phyloP scores from a whole-genome alignment of 257 asterid genomes.

The Echites panduratus region DNA sequence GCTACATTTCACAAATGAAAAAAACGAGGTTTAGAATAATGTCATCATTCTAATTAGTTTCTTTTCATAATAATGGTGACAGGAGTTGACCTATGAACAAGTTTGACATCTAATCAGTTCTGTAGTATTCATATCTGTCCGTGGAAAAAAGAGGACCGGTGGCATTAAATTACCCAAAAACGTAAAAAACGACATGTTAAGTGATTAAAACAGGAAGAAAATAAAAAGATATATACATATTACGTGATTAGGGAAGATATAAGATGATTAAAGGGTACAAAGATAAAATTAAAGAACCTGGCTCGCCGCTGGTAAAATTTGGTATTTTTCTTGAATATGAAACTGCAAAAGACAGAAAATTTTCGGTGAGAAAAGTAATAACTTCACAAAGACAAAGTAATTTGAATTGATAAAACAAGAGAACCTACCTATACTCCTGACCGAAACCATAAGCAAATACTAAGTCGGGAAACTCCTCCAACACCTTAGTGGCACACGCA shows the following conservation, averaged over 20 bases:
- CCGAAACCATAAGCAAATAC: constrained; percentile 59
- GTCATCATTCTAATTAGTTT: neutral
- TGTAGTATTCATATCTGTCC: neutral
- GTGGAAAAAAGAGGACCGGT: no score
- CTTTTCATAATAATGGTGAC: neutral
- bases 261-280: neutral
- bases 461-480: constrained; percentile 76
- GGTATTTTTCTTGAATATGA: constrained; percentile 62
- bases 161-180: neutral
- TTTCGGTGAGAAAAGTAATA: neutral
- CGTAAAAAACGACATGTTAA: neutral
- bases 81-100: neutral
- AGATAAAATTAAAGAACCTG: constrained; percentile 35
- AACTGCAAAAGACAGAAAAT: constrained; percentile 46
- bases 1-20: constrained; percentile 14
- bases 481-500: constrained; percentile 54
- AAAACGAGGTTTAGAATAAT: neutral
- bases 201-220: neutral
- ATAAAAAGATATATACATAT: no score
- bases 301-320: constrained; percentile 78
- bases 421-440: constrained; percentile 62
- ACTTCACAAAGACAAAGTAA: neutral
- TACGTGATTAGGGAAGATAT: no score
- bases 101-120: neutral
- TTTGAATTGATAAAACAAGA: neutral